Base-by-base conservation (phyloP, 805 yeast genomes). In the Ascoidea asiatica region DNA sequence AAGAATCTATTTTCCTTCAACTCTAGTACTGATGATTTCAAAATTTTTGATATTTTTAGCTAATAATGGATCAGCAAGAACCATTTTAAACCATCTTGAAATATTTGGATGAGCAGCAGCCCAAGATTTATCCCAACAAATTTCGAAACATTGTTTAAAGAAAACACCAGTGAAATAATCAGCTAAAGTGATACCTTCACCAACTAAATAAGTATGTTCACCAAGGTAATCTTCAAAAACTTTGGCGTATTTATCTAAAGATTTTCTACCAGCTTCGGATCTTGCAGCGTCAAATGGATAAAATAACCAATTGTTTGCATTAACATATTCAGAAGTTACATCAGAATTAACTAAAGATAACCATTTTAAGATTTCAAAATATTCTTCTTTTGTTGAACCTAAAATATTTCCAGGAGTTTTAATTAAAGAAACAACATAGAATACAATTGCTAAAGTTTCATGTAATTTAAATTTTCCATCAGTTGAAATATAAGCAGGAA, bases 251-350 rank as follows among this genome's bases (percentile, higher is more conserved):
- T 55, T 56, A 39, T 67, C 71, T 51, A 71, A 56, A 47, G 57
- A 52, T 19, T 56, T 72, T 20, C 45, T 45, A 40, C 66, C 65
- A 37, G 65, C 70, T 47, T 79, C 83, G 48, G 73, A 74, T 42
- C 20, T 47, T 66, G 79, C 81, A 76, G 83, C 82, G 81, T 83
- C 80, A 80, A 75, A 86, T 52, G 94, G 89, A 44, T 51, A 60
- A 47, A 60, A 59, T 64, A 85, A 75, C n/a, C n/a, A n/a, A n/a
- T n/a, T n/a, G n/a, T n/a, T n/a, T 51, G 75, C 74, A 37, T 51
- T 55, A 47, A 72, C 73, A 44, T 70, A 54, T 46, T 63, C 55
- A 41, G 67, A 56, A 52, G 81, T 59, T 47, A 82, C 53, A 55
- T 89, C 95, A 54, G 74, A 56, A 71, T 81, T 85, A 61, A 78